Evolutionary conservation across 2,329 filamentous ascomycete species (phyloP).

Genomic region (Phialophora tarda): DNA sequence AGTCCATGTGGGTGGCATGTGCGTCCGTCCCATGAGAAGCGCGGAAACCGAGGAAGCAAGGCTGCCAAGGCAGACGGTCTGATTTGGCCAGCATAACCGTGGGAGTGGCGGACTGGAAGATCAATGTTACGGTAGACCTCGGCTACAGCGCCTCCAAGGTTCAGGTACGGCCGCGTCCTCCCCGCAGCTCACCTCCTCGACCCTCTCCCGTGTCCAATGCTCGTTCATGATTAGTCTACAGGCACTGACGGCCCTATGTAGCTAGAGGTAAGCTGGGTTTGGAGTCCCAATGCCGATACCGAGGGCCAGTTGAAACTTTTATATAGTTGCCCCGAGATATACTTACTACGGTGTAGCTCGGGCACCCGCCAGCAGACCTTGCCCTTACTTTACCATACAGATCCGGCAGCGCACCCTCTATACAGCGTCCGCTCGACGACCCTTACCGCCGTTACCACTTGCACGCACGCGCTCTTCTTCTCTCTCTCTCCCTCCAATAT

Average conservation of each 20-base stretch:
- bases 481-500: background rate
- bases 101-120: background rate
- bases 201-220: too few species aligned
- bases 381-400: background rate
- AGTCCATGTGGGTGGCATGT: too few species aligned
- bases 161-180: background rate
- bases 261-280: background rate
- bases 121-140: constrained; percentile 8
- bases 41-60: background rate
- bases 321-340: constrained; percentile 11
- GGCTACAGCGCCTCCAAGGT: constrained; percentile 5
- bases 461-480: too few species aligned
- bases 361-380: background rate
- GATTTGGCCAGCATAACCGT: constrained; percentile 10
- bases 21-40: too few species aligned
- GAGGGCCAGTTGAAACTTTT: constrained; percentile 12
- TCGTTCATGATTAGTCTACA: constrained; percentile 8
- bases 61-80: background rate
- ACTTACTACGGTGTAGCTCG: background rate
- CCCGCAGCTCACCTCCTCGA: constrained; percentile 1
- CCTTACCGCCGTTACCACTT: background rate
- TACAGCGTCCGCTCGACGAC: background rate
- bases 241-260: background rate
- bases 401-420: background rate
- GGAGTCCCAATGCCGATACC: constrained; percentile 11